Conservation (phyloP, 2,329 filamentous ascomycete species). For the Fusarium mangiferae region DNA sequence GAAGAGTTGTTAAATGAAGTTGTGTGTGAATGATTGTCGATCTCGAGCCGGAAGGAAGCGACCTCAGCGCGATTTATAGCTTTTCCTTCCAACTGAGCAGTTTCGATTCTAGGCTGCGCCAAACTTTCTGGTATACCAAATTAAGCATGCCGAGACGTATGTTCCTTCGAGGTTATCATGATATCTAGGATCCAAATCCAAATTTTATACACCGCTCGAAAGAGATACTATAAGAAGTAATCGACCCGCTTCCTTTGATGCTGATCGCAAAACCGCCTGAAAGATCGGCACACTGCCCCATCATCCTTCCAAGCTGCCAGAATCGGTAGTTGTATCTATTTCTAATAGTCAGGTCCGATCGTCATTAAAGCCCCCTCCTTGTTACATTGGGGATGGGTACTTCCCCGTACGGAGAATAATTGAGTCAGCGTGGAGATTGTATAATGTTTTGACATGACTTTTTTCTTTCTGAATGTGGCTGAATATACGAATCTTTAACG, state of each 20-base stretch:
- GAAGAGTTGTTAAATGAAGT: neutral
- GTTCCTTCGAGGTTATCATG: neutral
- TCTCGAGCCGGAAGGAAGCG: neutral
- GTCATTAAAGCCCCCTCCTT: neutral
- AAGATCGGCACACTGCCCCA: neutral
- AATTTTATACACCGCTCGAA: neutral
- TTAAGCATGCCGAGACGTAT: neutral
- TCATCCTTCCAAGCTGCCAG: neutral
- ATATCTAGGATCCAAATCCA: neutral
- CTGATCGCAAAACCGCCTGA: neutral
- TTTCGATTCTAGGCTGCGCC: fast-evolving
- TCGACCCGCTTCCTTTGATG: neutral
- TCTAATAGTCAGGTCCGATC: neutral
- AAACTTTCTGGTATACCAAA: neutral
- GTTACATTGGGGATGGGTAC: neutral
- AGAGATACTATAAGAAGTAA: neutral
- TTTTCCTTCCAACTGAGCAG: neutral
- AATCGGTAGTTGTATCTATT: neutral
- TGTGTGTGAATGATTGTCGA: neutral
- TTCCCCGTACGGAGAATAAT: neutral
- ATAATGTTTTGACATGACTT: neutral
- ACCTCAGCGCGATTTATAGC: neutral
- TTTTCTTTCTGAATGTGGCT: neutral
- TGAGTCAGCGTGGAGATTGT: neutral
- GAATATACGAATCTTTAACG: fast-evolving